These are phyloP conservation scores for Kodamaea suecica DNA, from an alignment of 1,139 yeast species.

Conservation along the genomic window DNA sequence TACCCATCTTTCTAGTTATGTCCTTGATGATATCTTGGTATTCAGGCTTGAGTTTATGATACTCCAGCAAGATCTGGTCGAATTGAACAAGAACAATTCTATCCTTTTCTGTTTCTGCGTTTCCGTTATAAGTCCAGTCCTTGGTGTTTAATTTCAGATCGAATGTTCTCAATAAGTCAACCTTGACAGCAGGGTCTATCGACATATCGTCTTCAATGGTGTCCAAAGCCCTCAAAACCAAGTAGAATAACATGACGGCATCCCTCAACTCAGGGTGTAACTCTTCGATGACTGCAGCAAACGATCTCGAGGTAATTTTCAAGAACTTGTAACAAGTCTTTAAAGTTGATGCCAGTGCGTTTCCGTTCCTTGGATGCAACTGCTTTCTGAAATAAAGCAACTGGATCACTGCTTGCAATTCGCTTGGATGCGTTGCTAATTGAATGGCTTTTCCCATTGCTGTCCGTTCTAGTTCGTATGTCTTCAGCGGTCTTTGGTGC, in stretches of 20 bases:
- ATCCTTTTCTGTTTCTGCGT: slow-evolving; percentile 76
- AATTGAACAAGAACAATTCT: slow-evolving; percentile 76
- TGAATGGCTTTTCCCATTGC: slow-evolving; percentile 67
- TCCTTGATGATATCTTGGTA: slow-evolving; percentile 78
- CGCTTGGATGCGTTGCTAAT: slow-evolving; percentile 67
- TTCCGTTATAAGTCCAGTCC: slow-evolving; percentile 82
- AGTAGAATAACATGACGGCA: slow-evolving; percentile 78
- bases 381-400: slow-evolving; percentile 54
- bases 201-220: slow-evolving; percentile 98
- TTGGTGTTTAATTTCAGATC: slow-evolving; percentile 55
- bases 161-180: slow-evolving; percentile 72
- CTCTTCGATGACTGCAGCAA: slow-evolving; percentile 88
- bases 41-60: slow-evolving; percentile 65
- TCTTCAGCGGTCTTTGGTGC: neutral
- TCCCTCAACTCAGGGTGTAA: slow-evolving; percentile 86
- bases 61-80: slow-evolving; percentile 60
- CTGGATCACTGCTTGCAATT: slow-evolving; percentile 65
- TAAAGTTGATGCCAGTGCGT: slow-evolving; percentile 45
- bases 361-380: slow-evolving; percentile 48
- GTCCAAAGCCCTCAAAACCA: slow-evolving; percentile 86
- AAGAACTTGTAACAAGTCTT: slow-evolving; percentile 69
- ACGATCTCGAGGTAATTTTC: slow-evolving; percentile 76
- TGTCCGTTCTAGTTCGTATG: neutral
- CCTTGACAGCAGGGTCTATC: slow-evolving; percentile 63
- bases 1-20: slow-evolving; percentile 84